phyloP scores from a whole-genome alignment of 768 basidiomycete genomes.

The Clathrus columnatus region DNA sequence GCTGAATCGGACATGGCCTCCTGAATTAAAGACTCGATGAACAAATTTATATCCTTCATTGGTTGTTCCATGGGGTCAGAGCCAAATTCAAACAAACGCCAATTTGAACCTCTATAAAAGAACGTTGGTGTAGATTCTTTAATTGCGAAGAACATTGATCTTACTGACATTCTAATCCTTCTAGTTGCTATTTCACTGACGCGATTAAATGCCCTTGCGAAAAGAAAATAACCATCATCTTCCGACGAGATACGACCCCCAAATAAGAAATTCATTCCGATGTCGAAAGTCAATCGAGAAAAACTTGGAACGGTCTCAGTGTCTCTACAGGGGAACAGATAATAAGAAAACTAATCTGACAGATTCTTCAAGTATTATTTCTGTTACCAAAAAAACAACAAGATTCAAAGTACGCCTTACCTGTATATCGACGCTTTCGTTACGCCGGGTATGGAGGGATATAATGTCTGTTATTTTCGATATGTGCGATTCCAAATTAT shows the following conservation, averaged over 20 bases:
- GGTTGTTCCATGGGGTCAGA: slow-evolving; percentile 14
- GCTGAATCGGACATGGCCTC: slow-evolving; percentile 5
- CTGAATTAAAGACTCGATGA: slow-evolving; percentile 16
- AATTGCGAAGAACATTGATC: background rate
- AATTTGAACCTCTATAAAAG: slow-evolving; percentile 13
- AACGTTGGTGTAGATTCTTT: background rate
- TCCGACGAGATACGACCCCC: slow-evolving; percentile 7
- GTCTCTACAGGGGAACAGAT: no score
- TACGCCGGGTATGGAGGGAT: slow-evolving; percentile 4
- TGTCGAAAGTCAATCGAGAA: slow-evolving; percentile 20
- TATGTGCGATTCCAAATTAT: slow-evolving; percentile 16
- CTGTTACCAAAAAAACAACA: background rate
- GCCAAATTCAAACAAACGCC: slow-evolving; percentile 19
- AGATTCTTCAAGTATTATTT: background rate
- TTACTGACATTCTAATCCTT: slow-evolving; percentile 14
- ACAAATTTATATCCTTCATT: slow-evolving; percentile 13
- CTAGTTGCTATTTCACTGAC: slow-evolving; percentile 6
- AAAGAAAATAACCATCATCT: slow-evolving; percentile 1
- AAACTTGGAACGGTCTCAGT: slow-evolving; percentile 8
- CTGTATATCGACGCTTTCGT: slow-evolving; percentile 12
- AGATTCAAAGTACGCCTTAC: background rate
- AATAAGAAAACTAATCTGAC: background rate
- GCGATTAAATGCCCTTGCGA: slow-evolving; percentile 12
- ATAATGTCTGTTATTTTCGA: slow-evolving; percentile 12
- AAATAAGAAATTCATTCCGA: slow-evolving; percentile 20